Evolutionary conservation across 1,284 basidiomycete genomes (phyloP), one percentile per base, ranked within the genome.

Genomic region (Cryptococcus deneoformans): DNA sequence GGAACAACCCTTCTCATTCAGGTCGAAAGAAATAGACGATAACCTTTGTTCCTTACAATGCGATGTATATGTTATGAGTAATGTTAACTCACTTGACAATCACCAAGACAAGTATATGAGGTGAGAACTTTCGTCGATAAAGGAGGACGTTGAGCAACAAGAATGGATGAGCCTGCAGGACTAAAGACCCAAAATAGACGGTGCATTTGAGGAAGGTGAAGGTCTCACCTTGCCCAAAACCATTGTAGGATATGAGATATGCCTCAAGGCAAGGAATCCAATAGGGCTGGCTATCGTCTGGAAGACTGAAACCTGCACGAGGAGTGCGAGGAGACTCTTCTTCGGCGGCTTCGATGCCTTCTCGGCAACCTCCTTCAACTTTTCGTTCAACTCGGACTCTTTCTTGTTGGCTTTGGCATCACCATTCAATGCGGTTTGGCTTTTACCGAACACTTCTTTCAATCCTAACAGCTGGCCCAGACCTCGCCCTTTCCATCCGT

Each of bases 231-330:
- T 99, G 60, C 92, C 95, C 61, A 99, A 87, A 42, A 98, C 94
- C 87, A 98, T 93, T 14, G 95, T 93, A 35, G 96, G 96, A 81
- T 98, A 99, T 16, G 92, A 93, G 72, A 99, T 95, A 80, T 97
- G 92, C 45, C 89, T 86, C 46, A 99, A 86, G 5, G 92, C 87
- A 36, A 92, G 88, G 78, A 98, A 97, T 52, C 94, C 93, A 70
- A 99, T 94, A 7, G 93, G 94, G 10, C 92, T 90, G 0, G 92
- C 94, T 24, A 86, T 82, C 29, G 93, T 94, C 68, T 97, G 92
- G 73, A 94, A 88, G 11, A 90, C 74, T 6, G 94, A 84, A 75
- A 90, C 89, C 76, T 92, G 92, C 16, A 86, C 76, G 52, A 93
- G 82, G 16, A 94, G 83, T 0, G 80, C 77, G 3, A 68, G 69